These are phyloP conservation scores for Pleurotus tuber-regium DNA, from an alignment of 768 basidiomycete genomes.

Conservation along the genomic window DNA sequence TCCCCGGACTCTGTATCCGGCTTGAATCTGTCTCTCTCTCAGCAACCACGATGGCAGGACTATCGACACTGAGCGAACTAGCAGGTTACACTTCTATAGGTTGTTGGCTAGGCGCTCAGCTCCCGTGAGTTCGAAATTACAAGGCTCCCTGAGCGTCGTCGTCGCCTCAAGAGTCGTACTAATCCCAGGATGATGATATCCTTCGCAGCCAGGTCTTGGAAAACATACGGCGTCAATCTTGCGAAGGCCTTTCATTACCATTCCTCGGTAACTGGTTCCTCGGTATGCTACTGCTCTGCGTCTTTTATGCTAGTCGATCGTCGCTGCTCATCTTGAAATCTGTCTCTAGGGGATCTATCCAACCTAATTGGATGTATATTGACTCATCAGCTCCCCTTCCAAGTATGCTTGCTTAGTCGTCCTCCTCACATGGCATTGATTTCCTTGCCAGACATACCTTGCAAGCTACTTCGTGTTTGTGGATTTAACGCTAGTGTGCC, in stretches of 20 bases:
- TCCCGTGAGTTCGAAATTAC: conserved; percentile 60
- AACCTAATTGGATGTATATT: conserved; percentile 91
- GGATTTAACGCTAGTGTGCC: conserved; percentile 70
- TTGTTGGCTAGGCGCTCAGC: conserved; percentile 86
- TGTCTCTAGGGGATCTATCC: conserved; percentile 76
- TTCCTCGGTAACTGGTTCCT: conserved; percentile 93
- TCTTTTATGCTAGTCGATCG: background rate
- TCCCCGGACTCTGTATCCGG: conserved; percentile 3
- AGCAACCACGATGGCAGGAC: conserved; percentile 6
- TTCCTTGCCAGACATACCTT: conserved; percentile 67
- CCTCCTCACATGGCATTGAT: conserved; percentile 12
- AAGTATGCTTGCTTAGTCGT: conserved; percentile 47
- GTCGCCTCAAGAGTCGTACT: background rate
- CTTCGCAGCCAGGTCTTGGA: conserved; percentile 73
- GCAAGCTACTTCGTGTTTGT: conserved; percentile 89
- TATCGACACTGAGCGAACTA: conserved; percentile 50
- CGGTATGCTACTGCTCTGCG: conserved; percentile 46
- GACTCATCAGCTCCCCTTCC: conserved; percentile 93
- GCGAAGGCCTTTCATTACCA: conserved; percentile 88
- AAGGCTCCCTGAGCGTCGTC: background rate
- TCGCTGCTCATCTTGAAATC: conserved; percentile 4
- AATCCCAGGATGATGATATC: background rate
- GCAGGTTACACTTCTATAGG: conserved; percentile 70
- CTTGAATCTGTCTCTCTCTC: background rate
- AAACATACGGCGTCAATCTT: conserved; percentile 72